Evolutionary conservation across 768 basidiomycete genomes (phyloP).

Genomic region (Leccinum sublutescens): DNA sequence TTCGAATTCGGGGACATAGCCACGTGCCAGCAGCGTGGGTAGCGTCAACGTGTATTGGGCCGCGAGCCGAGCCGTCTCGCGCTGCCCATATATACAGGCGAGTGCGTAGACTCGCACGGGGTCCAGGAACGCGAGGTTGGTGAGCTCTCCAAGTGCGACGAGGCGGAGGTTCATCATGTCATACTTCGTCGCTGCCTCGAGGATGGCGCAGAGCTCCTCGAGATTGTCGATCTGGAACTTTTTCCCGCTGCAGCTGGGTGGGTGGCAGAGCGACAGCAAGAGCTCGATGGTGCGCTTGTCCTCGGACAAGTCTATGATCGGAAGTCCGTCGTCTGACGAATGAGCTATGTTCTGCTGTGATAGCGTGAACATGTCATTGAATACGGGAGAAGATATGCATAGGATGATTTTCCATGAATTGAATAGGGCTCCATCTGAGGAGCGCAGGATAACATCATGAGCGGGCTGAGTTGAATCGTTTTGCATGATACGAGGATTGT

Average conservation of each 20-base stretch:
- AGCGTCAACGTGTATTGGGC: slow-evolving; percentile 8
- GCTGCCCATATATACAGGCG: slow-evolving; percentile 9
- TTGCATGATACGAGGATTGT: slow-evolving; percentile 12
- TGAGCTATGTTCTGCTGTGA: neutral
- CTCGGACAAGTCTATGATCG: slow-evolving; percentile 13
- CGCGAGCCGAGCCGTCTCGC: slow-evolving; percentile 2
- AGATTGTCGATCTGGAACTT: neutral
- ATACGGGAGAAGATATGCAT: slow-evolving; percentile 13
- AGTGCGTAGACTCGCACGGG: slow-evolving; percentile 11
- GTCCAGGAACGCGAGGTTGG: neutral
- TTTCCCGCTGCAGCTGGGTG: neutral
- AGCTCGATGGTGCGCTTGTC: slow-evolving; percentile 5
- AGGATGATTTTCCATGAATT: slow-evolving; percentile 9
- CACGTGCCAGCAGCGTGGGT: neutral
- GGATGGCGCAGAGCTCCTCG: slow-evolving; percentile 6
- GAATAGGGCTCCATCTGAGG: slow-evolving; percentile 9
- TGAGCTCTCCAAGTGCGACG: slow-evolving; percentile 5
- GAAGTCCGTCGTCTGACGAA: neutral
- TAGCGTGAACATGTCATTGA: slow-evolving; percentile 15
- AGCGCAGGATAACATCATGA: slow-evolving; percentile 17
- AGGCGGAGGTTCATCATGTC: slow-evolving; percentile 10
- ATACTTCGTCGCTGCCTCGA: slow-evolving; percentile 16
- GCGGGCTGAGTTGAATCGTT: neutral
- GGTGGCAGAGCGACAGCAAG: slow-evolving; percentile 12
- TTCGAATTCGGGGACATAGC: slow-evolving; percentile 12